phyloP scores from a whole-genome alignment of 495 filamentous ascomycete genomes.

The Aspergillus sclerotiicarbonarius region DNA sequence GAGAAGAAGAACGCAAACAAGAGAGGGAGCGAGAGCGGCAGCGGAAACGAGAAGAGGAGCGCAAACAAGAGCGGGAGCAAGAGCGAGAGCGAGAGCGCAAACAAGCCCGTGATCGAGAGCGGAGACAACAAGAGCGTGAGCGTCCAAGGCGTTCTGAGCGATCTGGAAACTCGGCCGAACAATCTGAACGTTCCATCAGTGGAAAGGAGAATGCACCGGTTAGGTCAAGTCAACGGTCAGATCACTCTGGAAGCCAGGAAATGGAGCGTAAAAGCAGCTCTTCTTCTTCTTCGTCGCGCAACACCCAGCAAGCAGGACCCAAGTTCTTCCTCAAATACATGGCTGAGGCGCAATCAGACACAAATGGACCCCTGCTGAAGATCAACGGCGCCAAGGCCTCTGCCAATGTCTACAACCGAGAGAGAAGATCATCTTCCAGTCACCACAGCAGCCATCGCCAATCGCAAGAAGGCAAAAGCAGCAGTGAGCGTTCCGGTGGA shows the following conservation, averaged over 20 bases:
- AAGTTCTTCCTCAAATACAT: conserved; percentile 40
- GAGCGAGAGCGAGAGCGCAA: conserved; percentile 4
- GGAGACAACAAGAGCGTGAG: conserved; percentile 1
- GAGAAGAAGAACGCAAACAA: background rate
- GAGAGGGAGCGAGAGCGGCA: background rate
- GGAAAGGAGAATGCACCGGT: conserved; percentile 22
- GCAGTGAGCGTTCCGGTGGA: conserved; percentile 30
- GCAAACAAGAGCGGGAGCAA: conserved; percentile 2
- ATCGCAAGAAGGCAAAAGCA: conserved; percentile 30
- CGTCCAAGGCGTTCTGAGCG: conserved; percentile 9
- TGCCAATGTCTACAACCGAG: conserved; percentile 24
- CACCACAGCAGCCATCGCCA: conserved; percentile 34
- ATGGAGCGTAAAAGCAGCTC: conserved; percentile 23
- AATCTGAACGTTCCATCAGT: conserved; percentile 12
- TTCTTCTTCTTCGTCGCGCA: conserved; percentile 32
- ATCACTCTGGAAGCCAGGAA: conserved; percentile 27
- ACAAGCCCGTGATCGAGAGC: conserved; percentile 5
- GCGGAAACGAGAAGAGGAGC: no score
- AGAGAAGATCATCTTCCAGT: conserved; percentile 30
- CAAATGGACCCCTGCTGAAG: conserved; percentile 33
- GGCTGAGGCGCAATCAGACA: conserved; percentile 38
- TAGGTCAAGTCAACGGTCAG: conserved; percentile 30
- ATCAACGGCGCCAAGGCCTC: conserved; percentile 35
- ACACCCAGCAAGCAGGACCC: conserved; percentile 22
- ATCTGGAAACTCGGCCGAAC: conserved; percentile 4